Percentiles rank a stretch among this genome's conserved stretches.
Conservation (phyloP, 192 early-diverging fungal species). For the Chytriomyces confervae region DNA sequence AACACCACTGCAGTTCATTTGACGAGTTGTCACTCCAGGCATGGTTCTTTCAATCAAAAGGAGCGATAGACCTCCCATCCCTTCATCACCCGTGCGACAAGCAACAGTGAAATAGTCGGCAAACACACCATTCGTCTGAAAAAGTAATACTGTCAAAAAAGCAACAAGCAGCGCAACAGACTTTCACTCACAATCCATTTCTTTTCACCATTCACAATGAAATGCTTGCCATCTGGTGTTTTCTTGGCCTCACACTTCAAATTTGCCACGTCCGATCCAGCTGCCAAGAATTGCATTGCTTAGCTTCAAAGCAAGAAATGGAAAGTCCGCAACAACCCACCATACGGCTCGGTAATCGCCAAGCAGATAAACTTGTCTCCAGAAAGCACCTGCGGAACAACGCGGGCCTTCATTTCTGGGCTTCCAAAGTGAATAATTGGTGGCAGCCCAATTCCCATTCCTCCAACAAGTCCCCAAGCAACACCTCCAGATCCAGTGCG, state of each 20-base stretch:
- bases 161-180: not conserved
- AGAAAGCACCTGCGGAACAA: constrained; percentile 69
- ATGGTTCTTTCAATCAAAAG: constrained; percentile 76
- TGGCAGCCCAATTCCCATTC: constrained; percentile 74
- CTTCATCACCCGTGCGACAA: constrained; percentile 75
- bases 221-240: constrained; percentile 72
- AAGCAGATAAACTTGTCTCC: constrained; percentile 83
- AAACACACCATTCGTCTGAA: constrained; percentile 74
- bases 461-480: constrained; percentile 78
- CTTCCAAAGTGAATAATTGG: constrained; percentile 76
- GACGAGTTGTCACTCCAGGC: constrained; percentile 76
- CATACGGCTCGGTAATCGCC: constrained; percentile 77
- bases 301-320: not conserved
- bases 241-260: constrained; percentile 72
- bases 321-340: constrained; percentile 19
- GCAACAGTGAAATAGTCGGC: constrained; percentile 87
- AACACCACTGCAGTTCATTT: constrained; percentile 84
- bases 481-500: constrained; percentile 83
- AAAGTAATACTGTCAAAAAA: not conserved
- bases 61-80: constrained; percentile 80
- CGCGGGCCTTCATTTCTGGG: constrained; percentile 72
- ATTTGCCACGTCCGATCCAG: constrained; percentile 78
- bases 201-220: constrained; percentile 82
- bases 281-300: constrained; percentile 18
- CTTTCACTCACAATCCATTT: constrained; percentile 44